Conservation (phyloP, 2,329 filamentous ascomycete genomes). For the Pyrenochaeta sp. region DNA sequence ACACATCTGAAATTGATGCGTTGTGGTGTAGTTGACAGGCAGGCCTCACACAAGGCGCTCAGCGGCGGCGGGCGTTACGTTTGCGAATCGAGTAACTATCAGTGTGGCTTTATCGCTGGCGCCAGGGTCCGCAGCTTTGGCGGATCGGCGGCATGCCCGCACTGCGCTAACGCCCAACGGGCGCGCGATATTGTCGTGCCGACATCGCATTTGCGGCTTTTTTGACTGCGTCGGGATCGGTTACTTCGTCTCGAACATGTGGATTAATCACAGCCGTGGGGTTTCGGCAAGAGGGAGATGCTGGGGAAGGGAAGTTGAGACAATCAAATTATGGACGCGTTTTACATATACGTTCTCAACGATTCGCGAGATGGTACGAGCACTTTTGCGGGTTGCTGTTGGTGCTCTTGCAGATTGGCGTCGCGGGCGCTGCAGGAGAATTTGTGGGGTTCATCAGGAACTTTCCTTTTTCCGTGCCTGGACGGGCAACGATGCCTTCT, state of each 20-base stretch:
- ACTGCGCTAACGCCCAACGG: constrained; percentile 35
- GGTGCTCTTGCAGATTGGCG: constrained; percentile 7
- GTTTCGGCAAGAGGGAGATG: constrained; percentile 19
- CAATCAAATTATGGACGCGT: constrained; percentile 9
- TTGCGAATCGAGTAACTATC: constrained; percentile 40
- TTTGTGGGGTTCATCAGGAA: constrained; percentile 31
- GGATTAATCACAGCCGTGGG: constrained; percentile 36
- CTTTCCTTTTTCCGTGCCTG: constrained; percentile 20
- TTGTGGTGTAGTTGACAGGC: constrained; percentile 19
- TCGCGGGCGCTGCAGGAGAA: constrained; percentile 24
- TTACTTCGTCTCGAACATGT: constrained; percentile 9
- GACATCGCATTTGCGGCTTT: constrained; percentile 45
- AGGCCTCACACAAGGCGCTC: constrained; percentile 16
- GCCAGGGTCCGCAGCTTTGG: constrained; percentile 30
- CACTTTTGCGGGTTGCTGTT: constrained; percentile 1
- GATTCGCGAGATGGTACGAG: constrained; percentile 18
- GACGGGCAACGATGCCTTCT: constrained; percentile 3
- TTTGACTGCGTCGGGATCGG: constrained; percentile 19
- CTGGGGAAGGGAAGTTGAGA: constrained; percentile 8
- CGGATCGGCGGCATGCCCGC: constrained; percentile 32
- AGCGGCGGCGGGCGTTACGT: constrained; percentile 44
- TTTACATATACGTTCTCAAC: constrained; percentile 19
- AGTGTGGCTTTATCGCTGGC: constrained; percentile 36
- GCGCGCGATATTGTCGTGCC: constrained; percentile 35
- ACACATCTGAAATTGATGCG: not conserved